A percentile compares a stretch with the other conserved stretches of the same genome.
These are phyloP conservation scores for Myxozyma geophila DNA, from an alignment of 805 yeast species.

Conservation along the genomic window DNA sequence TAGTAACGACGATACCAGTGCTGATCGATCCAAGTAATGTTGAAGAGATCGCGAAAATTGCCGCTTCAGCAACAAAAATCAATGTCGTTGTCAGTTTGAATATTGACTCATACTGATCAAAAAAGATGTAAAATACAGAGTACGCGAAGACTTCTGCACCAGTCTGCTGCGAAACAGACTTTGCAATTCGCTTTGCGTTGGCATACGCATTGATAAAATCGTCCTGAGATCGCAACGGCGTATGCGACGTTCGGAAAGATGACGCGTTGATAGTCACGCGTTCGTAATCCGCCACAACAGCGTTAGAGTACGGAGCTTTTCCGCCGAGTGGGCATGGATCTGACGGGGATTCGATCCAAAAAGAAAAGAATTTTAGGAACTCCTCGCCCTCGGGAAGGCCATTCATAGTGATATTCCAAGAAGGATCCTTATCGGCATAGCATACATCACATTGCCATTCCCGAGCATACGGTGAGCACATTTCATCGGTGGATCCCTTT, in stretches of 20 bases:
- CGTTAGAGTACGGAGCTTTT: slow-evolving; percentile 80
- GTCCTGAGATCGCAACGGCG: slow-evolving; percentile 75
- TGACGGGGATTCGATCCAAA: slow-evolving; percentile 84
- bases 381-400: slow-evolving; percentile 80
- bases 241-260: slow-evolving; percentile 79
- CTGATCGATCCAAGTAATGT: slow-evolving; percentile 68
- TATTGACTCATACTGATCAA: slow-evolving; percentile 81
- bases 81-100: slow-evolving; percentile 61
- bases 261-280: slow-evolving; percentile 56
- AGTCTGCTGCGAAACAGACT: slow-evolving; percentile 50
- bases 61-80: slow-evolving; percentile 55
- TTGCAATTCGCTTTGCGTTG: slow-evolving; percentile 68
- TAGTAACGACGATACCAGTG: slow-evolving; percentile 60
- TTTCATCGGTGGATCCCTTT: slow-evolving; percentile 54
- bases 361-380: slow-evolving; percentile 70
- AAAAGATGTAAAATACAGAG: slow-evolving; percentile 90
- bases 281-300: slow-evolving; percentile 55
- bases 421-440: slow-evolving; percentile 59
- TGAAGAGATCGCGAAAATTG: slow-evolving; percentile 59
- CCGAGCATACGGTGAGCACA: slow-evolving; percentile 42
- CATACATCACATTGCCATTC: slow-evolving; percentile 66
- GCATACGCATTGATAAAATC: slow-evolving; percentile 84
- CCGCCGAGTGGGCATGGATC: slow-evolving; percentile 96
- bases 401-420: slow-evolving; percentile 73
- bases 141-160: slow-evolving; percentile 77